These are phyloP conservation scores for Phytophthora cajani DNA, from an alignment of 352 stramenopile species.

Conservation along the genomic window DNA sequence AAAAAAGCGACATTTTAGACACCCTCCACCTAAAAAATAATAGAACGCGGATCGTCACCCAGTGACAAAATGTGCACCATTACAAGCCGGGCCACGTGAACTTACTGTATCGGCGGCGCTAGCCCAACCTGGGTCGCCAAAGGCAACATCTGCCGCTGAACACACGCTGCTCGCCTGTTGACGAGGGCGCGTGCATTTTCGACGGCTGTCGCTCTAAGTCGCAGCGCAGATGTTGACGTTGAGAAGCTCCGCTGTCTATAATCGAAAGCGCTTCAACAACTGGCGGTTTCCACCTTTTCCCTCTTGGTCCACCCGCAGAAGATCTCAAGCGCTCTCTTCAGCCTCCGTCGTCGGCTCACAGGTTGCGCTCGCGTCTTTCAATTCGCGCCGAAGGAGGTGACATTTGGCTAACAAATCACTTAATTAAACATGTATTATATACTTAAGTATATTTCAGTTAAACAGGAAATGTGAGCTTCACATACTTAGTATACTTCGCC, in stretches of 20 bases:
- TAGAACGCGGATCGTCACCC: neutral
- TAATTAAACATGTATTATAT: no score
- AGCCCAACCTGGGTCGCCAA: neutral
- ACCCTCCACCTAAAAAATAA: conserved; percentile 14
- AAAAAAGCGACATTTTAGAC: conserved; percentile 17
- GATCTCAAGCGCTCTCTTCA: neutral
- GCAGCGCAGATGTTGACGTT: neutral
- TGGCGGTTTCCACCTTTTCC: no score
- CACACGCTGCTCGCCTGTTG: conserved; percentile 1
- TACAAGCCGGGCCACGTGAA: neutral
- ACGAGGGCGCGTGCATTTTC: neutral
- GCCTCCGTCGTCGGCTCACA: no score
- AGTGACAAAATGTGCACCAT: conserved; percentile 4
- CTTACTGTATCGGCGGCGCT: neutral
- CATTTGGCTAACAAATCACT: no score
- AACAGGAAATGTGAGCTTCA: neutral
- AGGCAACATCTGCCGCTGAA: conserved; percentile 4
- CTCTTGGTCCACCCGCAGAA: neutral
- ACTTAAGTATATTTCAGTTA: no score
- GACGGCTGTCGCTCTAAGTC: neutral
- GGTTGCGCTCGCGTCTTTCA: no score
- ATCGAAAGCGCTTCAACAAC: neutral
- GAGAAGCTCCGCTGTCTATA: neutral
- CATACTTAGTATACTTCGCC: neutral
- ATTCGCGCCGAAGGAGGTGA: no score